phyloP scores from a whole-genome alignment of 2,329 filamentous ascomycete species.

The Penicillium sp. region DNA sequence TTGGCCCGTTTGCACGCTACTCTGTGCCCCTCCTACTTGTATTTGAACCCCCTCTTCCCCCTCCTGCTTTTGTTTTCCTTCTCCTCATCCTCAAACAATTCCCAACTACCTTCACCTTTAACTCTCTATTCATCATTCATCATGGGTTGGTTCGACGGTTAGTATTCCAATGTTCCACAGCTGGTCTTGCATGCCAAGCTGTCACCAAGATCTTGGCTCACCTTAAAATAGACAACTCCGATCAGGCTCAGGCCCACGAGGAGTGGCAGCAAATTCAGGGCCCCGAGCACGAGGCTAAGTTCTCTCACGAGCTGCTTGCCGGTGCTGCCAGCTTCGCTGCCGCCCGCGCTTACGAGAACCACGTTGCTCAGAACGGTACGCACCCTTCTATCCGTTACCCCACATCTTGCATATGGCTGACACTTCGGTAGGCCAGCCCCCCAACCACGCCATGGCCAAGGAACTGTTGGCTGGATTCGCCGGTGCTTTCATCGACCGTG shows the following conservation, averaged over 20 bases:
- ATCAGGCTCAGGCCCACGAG: background rate
- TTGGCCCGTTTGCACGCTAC: constrained; percentile 1
- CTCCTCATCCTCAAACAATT: background rate
- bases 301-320: constrained; percentile 73
- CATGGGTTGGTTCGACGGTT: constrained; percentile 6
- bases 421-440: constrained; percentile 59
- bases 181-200: background rate
- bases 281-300: constrained; percentile 49
- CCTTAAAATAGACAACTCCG: background rate
- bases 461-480: constrained; percentile 73
- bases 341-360: constrained; percentile 76
- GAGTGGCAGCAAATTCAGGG: background rate
- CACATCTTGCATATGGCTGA: background rate
- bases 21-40: constrained; percentile 1
- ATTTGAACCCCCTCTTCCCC: background rate
- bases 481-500: constrained; percentile 73
- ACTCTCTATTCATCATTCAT: background rate
- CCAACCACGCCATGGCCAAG: constrained; percentile 72
- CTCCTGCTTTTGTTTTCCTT: background rate
- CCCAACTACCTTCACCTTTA: background rate
- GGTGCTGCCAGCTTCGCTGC: constrained; percentile 76
- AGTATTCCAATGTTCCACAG: background rate
- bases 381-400: background rate
- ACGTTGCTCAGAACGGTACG: constrained; percentile 67
- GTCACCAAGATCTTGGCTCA: background rate